Percentiles rank a stretch among this genome's conserved stretches.
Evolutionary conservation across 371 early-diverging fungal species (phyloP).

Genomic region (Apophysomyces trapeziformis): DNA sequence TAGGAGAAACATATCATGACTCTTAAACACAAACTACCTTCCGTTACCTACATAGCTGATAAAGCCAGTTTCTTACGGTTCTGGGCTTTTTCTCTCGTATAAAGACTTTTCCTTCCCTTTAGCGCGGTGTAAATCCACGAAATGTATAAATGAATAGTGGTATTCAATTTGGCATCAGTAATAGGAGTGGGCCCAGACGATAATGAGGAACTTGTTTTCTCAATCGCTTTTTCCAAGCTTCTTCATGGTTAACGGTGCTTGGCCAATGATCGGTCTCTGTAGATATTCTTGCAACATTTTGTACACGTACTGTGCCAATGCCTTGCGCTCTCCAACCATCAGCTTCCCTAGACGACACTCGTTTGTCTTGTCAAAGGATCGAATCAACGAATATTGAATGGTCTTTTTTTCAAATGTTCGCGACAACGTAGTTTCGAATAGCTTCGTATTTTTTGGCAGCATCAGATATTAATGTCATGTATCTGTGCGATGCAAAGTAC

Average conservation of each 20-base stretch:
- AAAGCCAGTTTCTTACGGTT: too few relatives aligned
- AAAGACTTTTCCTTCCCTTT: not conserved
- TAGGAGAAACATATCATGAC: not conserved
- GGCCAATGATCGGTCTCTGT: not conserved
- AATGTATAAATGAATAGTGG: not conserved
- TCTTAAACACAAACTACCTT: too few relatives aligned
- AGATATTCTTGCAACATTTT: not conserved
- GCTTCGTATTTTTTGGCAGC: not conserved
- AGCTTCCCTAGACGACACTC: not conserved
- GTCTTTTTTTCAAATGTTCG: not conserved
- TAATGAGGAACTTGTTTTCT: not conserved
- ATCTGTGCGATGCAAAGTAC: not conserved
- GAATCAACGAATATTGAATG: not conserved
- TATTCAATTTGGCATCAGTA: not conserved
- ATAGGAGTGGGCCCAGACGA: not conserved
- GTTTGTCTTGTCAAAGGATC: not conserved
- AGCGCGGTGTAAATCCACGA: not conserved
- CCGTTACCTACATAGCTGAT: too few relatives aligned
- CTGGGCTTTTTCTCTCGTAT: not conserved
- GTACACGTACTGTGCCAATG: not conserved
- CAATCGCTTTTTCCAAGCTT: not conserved
- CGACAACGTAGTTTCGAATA: not conserved
- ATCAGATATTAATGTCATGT: not conserved
- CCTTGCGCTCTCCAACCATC: not conserved
- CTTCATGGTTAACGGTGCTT: not conserved